These are phyloP conservation scores for Ustilago lituana DNA, from an alignment of 1,284 basidiomycete species.

Conservation along the genomic window DNA sequence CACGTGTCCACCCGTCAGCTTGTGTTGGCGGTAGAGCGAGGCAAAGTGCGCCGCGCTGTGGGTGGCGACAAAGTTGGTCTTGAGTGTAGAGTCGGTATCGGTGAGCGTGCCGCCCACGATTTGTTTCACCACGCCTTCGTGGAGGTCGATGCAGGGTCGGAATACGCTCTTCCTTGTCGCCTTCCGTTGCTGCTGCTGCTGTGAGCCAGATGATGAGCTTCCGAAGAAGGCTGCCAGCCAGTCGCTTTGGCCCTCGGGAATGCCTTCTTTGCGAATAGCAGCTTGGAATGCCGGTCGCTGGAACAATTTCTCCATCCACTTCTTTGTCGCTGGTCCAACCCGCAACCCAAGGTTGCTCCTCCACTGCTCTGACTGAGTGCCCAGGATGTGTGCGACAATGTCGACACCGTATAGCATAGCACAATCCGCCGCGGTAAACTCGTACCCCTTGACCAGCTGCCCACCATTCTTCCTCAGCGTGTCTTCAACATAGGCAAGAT, in stretches of 20 bases:
- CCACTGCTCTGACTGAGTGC: constrained; percentile 10
- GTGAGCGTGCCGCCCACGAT: constrained; percentile 92
- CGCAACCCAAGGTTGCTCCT: constrained; percentile 14
- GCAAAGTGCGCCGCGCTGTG: constrained; percentile 85
- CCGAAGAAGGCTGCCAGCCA: constrained; percentile 23
- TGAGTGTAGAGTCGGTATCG: constrained; percentile 71
- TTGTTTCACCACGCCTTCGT: constrained; percentile 83
- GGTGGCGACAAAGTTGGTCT: constrained; percentile 91
- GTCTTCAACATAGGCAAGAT: constrained; percentile 30
- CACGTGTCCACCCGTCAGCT: constrained; percentile 87
- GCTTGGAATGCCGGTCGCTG: constrained; percentile 17
- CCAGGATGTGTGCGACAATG: constrained; percentile 19
- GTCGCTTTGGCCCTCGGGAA: constrained; percentile 12
- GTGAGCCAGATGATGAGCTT: neutral
- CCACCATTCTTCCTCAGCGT: constrained; percentile 21
- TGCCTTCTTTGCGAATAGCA: constrained; percentile 28
- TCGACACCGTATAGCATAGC: constrained; percentile 41
- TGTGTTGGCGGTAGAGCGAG: constrained; percentile 77
- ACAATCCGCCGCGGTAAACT: constrained; percentile 37
- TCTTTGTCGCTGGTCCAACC: constrained; percentile 12
- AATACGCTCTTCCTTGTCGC: constrained; percentile 71
- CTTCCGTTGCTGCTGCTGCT: neutral
- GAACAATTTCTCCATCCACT: constrained; percentile 28
- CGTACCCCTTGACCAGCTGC: constrained; percentile 16
- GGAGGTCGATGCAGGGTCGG: constrained; percentile 95